Evolutionary conservation across 1,284 basidiomycete species (phyloP).

Genomic region (Baeospora myosura): DNA sequence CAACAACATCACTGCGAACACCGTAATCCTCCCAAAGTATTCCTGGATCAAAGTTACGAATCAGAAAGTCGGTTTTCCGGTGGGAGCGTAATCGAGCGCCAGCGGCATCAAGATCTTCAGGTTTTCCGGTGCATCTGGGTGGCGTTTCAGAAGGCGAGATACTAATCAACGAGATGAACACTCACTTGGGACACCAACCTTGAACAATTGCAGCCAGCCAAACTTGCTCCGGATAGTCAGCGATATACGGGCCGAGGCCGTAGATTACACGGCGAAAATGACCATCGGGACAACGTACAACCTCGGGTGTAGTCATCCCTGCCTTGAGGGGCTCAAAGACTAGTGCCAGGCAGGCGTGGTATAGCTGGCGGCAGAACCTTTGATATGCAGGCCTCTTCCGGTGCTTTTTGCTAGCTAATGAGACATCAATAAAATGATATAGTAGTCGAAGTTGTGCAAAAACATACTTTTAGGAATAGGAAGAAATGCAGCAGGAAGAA

Average conservation of each 20-base stretch:
- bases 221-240: conserved; percentile 17
- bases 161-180: not conserved
- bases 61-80: not conserved
- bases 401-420: conserved; percentile 16
- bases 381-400: conserved; percentile 16
- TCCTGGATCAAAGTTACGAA: conserved; percentile 4
- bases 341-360: conserved; percentile 12
- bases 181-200: conserved; percentile 15
- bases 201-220: conserved; percentile 13
- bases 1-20: conserved; percentile 9
- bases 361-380: conserved; percentile 15
- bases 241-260: conserved; percentile 14
- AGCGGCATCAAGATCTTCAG: conserved; percentile 10
- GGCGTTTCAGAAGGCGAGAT: not conserved
- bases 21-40: conserved; percentile 12
- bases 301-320: conserved; percentile 12
- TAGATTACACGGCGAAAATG: conserved; percentile 14
- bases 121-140: conserved; percentile 12
- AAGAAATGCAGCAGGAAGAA: conserved; percentile 19
- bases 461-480: conserved; percentile 21
- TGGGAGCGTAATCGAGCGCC: conserved; percentile 1
- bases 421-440: not conserved
- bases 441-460: not conserved
- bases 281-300: conserved; percentile 14
- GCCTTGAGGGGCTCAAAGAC: conserved; percentile 10